These are phyloP conservation scores for Colletotrichum cordylinicola DNA, from an alignment of 2,329 filamentous ascomycete genomes.

Conservation along the genomic window DNA sequence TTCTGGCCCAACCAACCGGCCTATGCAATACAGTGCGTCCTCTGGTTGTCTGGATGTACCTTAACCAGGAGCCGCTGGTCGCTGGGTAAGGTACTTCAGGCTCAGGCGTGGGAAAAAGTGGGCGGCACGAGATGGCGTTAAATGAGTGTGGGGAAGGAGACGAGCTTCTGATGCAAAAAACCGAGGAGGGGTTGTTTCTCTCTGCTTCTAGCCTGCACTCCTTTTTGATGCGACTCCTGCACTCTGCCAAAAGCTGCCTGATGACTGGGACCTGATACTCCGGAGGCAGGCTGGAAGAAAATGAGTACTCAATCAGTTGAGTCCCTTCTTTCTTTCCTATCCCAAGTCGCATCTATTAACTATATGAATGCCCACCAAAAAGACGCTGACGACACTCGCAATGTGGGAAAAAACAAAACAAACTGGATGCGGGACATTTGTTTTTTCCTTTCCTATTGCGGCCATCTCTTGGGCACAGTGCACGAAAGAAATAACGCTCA, in stretches of 20 bases:
- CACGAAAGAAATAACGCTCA: background rate
- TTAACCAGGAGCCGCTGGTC: background rate
- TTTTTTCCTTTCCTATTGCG: slow-evolving; percentile 21
- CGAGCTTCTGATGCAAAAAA: slow-evolving; percentile 7
- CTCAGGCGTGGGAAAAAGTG: background rate
- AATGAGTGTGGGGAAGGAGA: slow-evolving; percentile 23
- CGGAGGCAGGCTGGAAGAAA: background rate
- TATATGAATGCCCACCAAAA: background rate
- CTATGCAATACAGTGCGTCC: background rate
- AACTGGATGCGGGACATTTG: slow-evolving; percentile 8
- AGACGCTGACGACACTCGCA: background rate
- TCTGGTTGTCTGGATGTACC: background rate
- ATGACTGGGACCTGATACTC: background rate
- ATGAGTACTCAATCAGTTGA: rapidly evolving
- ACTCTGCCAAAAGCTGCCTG: background rate
- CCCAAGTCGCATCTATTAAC: background rate
- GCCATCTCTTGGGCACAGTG: background rate
- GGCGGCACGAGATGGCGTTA: background rate
- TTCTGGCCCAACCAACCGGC: background rate
- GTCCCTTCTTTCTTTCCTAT: background rate
- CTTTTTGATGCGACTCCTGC: background rate
- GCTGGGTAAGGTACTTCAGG: background rate
- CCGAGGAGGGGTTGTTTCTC: slow-evolving; percentile 15
- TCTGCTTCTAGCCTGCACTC: slow-evolving; percentile 5
- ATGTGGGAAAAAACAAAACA: slow-evolving; percentile 1